phyloP scores from a whole-genome alignment of 1,284 basidiomycete species.

The Volvariella volvacea region DNA sequence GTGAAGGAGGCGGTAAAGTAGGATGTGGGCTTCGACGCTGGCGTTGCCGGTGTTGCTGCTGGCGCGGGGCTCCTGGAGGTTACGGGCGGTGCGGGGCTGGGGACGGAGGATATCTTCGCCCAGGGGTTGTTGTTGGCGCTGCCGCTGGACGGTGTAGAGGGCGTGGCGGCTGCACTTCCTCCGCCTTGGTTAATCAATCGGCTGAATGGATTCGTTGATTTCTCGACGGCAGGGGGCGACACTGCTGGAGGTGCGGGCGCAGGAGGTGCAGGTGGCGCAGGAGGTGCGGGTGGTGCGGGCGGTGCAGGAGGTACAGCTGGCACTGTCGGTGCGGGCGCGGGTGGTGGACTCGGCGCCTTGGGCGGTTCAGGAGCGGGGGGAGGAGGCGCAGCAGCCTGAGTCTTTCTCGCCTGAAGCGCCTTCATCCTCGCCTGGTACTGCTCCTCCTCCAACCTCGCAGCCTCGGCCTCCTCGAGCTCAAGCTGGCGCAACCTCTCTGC shows the following conservation, averaged over 20 bases:
- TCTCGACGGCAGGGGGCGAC: slow-evolving; percentile 18
- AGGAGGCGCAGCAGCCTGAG: slow-evolving; percentile 18
- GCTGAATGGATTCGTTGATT: slow-evolving; percentile 64
- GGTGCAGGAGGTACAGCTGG: no score
- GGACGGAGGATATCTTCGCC: slow-evolving; percentile 38
- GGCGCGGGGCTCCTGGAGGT: slow-evolving; percentile 38
- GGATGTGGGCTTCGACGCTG: slow-evolving; percentile 10
- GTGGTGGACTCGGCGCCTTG: slow-evolving; percentile 13
- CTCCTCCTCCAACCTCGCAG: slow-evolving; percentile 54
- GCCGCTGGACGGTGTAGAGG: slow-evolving; percentile 27
- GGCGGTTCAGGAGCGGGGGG: slow-evolving; percentile 10
- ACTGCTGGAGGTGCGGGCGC: slow-evolving; percentile 13
- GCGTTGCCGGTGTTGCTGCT: slow-evolving; percentile 35
- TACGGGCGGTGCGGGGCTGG: slow-evolving; percentile 27
- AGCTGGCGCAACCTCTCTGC: slow-evolving; percentile 58
- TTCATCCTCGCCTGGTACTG: slow-evolving; percentile 42
- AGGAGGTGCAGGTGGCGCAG: slow-evolving; percentile 24
- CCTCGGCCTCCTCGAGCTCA: slow-evolving; percentile 69
- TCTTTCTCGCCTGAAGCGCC: slow-evolving; percentile 37
- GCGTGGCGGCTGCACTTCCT: slow-evolving; percentile 20
- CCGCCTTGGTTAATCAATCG: slow-evolving; percentile 49
- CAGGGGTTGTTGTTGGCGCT: slow-evolving; percentile 54
- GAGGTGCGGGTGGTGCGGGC: slow-evolving; percentile 20
- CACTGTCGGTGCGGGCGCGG: slow-evolving; percentile 19
- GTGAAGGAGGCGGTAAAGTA: slow-evolving; percentile 61